Evolutionary conservation across 2,329 filamentous ascomycete species (phyloP), one percentile per base, ranked within the genome.

Genomic region (Fusarium goolgardi): DNA sequence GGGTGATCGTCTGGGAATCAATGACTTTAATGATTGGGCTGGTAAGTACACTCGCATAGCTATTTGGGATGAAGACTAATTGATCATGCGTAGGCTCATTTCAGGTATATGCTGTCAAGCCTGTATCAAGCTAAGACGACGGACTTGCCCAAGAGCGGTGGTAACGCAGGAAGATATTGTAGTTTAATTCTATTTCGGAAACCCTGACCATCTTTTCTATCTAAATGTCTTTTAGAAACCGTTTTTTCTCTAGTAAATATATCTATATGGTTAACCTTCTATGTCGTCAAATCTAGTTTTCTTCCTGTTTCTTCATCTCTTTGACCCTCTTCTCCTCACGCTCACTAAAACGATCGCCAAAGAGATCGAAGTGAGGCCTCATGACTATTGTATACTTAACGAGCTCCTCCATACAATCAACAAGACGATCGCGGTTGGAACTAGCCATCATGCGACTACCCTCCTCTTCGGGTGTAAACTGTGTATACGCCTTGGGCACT

Each of bases 321-420:
- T 50, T 40, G 0, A 3, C 18, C 20, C n/a, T 50, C n/a, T 21
- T 35, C 27, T 55, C 53, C 13, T 55, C 53, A 6, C 53, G 44
- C 6, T 55, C 53, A 40, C 53, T 55, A 5, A 25, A 55, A 0
- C 53, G 53, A 55, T 55, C 44, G 2, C 53, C 53, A 21, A 59
- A 59, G 1, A 50, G 8, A 1, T 50, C 41, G 4, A 59, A 59
- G 21, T 50, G 56, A 2, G 56, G 54, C 0, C 41, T 59, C 56
- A 59, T 59, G 0, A 41, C 41, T 18, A 59, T 59, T 1, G 41
- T 59, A 11, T 59, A 59, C n/a, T 59, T 59, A 1, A 59, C 54
- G 2, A 59, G 13, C 29, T 59, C 56, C 6, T 59, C 56, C 54
- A 59, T 59, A 2, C 56, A 59, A 35, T 59, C 41, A 0, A 59